These are phyloP conservation scores for Medicago arabica DNA, from an alignment of 306 rosid genomes.

Conservation along the genomic window DNA sequence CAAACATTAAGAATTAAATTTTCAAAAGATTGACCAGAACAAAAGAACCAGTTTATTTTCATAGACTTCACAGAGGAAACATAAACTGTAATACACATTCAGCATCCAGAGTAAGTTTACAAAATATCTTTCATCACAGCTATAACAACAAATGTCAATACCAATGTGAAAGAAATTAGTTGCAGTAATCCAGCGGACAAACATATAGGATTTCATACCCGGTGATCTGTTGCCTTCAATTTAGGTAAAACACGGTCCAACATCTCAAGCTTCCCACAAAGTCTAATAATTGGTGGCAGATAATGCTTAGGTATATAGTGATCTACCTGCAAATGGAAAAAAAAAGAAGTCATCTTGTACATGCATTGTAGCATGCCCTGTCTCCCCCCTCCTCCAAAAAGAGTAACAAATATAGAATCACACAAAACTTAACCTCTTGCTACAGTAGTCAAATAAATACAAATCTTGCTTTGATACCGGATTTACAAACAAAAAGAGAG, in stretches of 20 bases:
- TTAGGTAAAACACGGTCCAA: slow-evolving; percentile 95
- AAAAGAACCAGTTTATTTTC: slow-evolving; percentile 12
- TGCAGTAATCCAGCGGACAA: background rate
- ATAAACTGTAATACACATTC: slow-evolving; percentile 26
- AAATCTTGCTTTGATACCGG: background rate
- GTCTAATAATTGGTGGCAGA: slow-evolving; percentile 89
- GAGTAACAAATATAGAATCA: slow-evolving; percentile 26
- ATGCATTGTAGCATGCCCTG: slow-evolving; percentile 13
- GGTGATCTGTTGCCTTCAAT: slow-evolving; percentile 95
- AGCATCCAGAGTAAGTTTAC: slow-evolving; percentile 5
- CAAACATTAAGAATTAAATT: slow-evolving; percentile 29
- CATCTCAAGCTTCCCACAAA: slow-evolving; percentile 99
- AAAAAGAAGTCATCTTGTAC: slow-evolving; percentile 32
- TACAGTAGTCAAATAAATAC: slow-evolving; percentile 28
- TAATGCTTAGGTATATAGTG: slow-evolving; percentile 85
- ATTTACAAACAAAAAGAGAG: slow-evolving; percentile 1
- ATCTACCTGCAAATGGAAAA: slow-evolving; percentile 71
- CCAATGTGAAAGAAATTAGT: slow-evolving; percentile 20
- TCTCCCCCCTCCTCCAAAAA: background rate
- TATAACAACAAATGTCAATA: slow-evolving; percentile 26
- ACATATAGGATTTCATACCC: slow-evolving; percentile 63
- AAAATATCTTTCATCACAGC: slow-evolving; percentile 10
- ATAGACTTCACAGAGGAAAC: slow-evolving; percentile 29
- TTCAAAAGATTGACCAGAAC: slow-evolving; percentile 12
- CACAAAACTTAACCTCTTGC: slow-evolving; percentile 29